Conservation (phyloP, 257 asterid species). For the Coffea canephora region DNA sequence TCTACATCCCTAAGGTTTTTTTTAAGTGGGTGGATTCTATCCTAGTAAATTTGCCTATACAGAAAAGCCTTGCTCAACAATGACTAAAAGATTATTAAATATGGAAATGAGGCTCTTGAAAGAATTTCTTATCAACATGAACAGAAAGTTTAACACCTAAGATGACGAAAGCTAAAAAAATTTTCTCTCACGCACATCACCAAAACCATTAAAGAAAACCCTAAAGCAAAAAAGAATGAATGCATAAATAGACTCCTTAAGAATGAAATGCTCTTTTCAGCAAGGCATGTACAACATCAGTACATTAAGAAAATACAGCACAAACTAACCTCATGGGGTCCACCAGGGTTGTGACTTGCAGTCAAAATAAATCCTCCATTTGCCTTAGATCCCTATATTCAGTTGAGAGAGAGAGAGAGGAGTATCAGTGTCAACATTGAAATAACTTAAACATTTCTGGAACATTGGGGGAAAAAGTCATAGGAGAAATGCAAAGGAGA, state of each 20-base stretch:
- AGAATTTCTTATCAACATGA: not conserved
- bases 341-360: constrained; percentile 99
- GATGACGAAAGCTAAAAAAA: not conserved
- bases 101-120: not conserved
- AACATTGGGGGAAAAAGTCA: not conserved
- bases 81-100: not conserved
- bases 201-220: not conserved
- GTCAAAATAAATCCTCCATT: constrained; percentile 92
- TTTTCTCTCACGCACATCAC: not conserved
- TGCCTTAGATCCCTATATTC: constrained; percentile 82
- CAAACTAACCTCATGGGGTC: constrained; percentile 77
- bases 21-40: not conserved
- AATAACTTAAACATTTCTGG: not conserved
- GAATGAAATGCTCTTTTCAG: not conserved
- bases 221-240: not conserved
- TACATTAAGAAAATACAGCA: constrained; percentile 16
- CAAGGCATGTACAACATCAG: constrained; percentile 13
- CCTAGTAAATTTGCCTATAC: not conserved
- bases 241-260: not conserved
- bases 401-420: constrained; percentile 1
- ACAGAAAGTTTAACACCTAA: not conserved
- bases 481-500: constrained; percentile 24
- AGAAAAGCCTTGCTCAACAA: not conserved
- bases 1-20: not conserved
- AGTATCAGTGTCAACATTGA: not conserved